These are phyloP conservation scores for Rosa lucieae DNA, from an alignment of 306 rosid species.

Conservation along the genomic window DNA sequence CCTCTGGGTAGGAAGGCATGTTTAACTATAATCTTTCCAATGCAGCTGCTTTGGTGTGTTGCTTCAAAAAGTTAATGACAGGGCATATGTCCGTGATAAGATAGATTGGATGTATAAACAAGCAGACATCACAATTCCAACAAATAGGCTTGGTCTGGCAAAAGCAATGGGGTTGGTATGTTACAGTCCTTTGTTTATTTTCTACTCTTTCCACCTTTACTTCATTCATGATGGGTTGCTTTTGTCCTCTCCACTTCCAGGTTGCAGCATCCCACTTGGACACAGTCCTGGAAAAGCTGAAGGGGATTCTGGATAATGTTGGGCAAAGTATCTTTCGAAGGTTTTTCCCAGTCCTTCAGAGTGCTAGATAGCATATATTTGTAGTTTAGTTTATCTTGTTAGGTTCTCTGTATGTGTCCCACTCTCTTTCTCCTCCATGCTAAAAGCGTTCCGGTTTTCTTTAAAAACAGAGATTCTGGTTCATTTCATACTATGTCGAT, in stretches of 20 bases:
- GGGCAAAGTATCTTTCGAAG: slow-evolving; percentile 82
- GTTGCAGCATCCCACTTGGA: slow-evolving; percentile 99
- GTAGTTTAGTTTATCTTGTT: slow-evolving; percentile 21
- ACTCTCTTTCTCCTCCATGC: slow-evolving; percentile 6
- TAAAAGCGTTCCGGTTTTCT: not conserved
- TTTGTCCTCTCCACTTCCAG: slow-evolving; percentile 42
- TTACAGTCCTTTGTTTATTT: slow-evolving; percentile 18
- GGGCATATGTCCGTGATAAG: slow-evolving; percentile 73
- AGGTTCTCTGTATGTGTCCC: not conserved
- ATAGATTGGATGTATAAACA: slow-evolving; percentile 90
- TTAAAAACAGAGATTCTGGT: not conserved
- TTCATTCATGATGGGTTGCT: slow-evolving; percentile 27
- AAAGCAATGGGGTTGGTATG: slow-evolving; percentile 97
- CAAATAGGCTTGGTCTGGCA: slow-evolving; percentile 91
- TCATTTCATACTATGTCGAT: not conserved
- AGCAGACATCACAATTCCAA: slow-evolving; percentile 73
- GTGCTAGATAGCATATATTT: slow-evolving; percentile 21
- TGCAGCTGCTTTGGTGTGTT: slow-evolving; percentile 90
- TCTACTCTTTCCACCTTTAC: slow-evolving; percentile 29
- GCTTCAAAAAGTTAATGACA: slow-evolving; percentile 88
- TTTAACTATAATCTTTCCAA: slow-evolving; percentile 17
- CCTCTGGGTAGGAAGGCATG: slow-evolving; percentile 15
- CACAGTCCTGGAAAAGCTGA: slow-evolving; percentile 93
- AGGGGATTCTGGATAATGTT: slow-evolving; percentile 83
- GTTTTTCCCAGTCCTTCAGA: slow-evolving; percentile 48